These are phyloP conservation scores for Geoglossum cookeanum DNA, from an alignment of 2,329 filamentous ascomycete genomes.

Conservation along the genomic window DNA sequence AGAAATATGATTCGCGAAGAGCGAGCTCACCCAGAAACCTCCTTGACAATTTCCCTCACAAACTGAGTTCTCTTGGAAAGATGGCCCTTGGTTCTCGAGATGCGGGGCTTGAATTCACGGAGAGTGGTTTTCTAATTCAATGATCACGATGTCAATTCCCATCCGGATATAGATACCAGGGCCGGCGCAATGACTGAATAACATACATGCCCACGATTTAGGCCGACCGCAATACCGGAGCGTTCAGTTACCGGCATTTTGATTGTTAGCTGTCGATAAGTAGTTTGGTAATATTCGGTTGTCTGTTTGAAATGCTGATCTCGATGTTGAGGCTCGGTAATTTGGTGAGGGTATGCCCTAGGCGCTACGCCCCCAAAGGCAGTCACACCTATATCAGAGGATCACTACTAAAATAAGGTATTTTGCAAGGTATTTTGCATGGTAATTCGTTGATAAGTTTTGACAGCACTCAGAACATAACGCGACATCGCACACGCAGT, in stretches of 20 bases:
- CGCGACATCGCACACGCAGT: no score
- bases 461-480: no score
- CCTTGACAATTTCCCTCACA: conserved; percentile 93
- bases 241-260: conserved; percentile 25
- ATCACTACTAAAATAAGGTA: no score
- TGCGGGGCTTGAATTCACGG: conserved; percentile 57
- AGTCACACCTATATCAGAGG: neutral
- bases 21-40: conserved; percentile 63
- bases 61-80: conserved; percentile 93
- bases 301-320: neutral
- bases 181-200: conserved; percentile 4
- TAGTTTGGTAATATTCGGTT: neutral
- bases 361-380: neutral
- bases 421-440: no score
- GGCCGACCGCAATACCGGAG: conserved; percentile 36
- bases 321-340: no score
- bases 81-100: conserved; percentile 82
- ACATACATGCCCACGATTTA: conserved; percentile 51
- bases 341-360: conserved; percentile 1
- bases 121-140: conserved; percentile 63
- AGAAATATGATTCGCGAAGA: neutral
- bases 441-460: no score
- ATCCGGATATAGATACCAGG: conserved; percentile 7
- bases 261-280: neutral
- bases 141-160: no score